phyloP scores from a whole-genome alignment of 495 filamentous ascomycete genomes.

The Penicillium lividum region DNA sequence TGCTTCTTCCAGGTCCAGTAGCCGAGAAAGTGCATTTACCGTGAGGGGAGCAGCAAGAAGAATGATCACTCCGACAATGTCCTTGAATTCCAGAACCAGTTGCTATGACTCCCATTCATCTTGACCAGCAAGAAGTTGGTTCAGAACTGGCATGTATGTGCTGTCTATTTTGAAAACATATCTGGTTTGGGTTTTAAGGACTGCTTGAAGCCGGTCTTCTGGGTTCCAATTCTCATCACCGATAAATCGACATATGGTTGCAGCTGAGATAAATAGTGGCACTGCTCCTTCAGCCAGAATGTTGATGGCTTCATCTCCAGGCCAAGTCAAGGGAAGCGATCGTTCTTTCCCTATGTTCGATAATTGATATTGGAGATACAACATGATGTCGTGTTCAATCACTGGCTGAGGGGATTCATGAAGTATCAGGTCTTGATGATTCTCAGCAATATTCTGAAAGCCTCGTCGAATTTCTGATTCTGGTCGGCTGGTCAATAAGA shows the following conservation, averaged over 20 bases:
- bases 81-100: constrained; percentile 19
- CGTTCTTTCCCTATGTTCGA: not conserved
- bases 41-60: constrained; percentile 28
- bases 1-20: constrained; percentile 12
- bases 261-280: constrained; percentile 38
- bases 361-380: not conserved
- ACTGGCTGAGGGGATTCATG: not conserved
- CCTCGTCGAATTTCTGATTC: not conserved
- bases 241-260: constrained; percentile 33
- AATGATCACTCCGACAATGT: constrained; percentile 28
- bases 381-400: not conserved
- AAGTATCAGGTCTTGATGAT: not conserved
- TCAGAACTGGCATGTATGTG: constrained; percentile 29
- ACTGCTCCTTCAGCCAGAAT: constrained; percentile 21
- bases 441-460: not conserved
- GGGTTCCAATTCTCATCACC: constrained; percentile 9
- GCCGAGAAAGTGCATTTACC: constrained; percentile 9
- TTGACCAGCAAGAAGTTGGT: constrained; percentile 17
- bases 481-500: constrained; percentile 4
- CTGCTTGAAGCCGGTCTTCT: constrained; percentile 10
- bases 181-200: constrained; percentile 17
- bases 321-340: constrained; percentile 34
- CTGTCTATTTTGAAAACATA: constrained; percentile 20
- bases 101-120: constrained; percentile 2
- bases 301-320: constrained; percentile 24